Evolutionary conservation across 75 land plant genomes (phyloP).

Genomic region (Selaginella moellendorffii): DNA sequence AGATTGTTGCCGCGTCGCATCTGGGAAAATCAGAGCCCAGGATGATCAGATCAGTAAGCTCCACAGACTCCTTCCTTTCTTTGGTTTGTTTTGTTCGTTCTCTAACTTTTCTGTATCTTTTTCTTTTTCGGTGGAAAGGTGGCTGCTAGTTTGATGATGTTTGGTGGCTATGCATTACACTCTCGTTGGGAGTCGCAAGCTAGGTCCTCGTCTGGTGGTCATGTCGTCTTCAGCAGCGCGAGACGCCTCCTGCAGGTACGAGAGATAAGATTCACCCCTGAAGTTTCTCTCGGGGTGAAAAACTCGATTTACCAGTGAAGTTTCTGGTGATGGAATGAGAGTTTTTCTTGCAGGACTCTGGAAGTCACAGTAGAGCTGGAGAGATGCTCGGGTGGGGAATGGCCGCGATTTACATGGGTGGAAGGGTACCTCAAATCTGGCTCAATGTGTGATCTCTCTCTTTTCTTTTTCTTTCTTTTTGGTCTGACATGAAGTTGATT

Average conservation of each 20-base stretch:
- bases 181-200: neutral
- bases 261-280: too few species aligned
- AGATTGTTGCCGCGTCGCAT: too few species aligned
- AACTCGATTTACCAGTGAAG: neutral
- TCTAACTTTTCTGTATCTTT: neutral
- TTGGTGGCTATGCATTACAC: neutral
- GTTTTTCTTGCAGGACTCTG: neutral
- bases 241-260: neutral
- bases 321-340: too few species aligned
- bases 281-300: too few species aligned
- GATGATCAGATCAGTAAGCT: too few species aligned
- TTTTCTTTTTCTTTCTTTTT: too few species aligned
- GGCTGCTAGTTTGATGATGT: neutral
- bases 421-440: conserved; percentile 61
- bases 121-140: neutral
- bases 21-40: too few species aligned
- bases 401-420: conserved; percentile 78
- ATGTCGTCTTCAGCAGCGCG: neutral
- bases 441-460: conserved; percentile 39
- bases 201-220: neutral
- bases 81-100: neutral
- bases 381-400: conserved; percentile 47
- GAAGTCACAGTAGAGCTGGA: conserved; percentile 18
- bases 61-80: too few species aligned
- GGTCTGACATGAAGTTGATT: too few species aligned